Evolutionary conservation across 2,329 filamentous ascomycete genomes (phyloP), one percentile per base, ranked within the genome.

Genomic region (Teratosphaeria viscida): DNA sequence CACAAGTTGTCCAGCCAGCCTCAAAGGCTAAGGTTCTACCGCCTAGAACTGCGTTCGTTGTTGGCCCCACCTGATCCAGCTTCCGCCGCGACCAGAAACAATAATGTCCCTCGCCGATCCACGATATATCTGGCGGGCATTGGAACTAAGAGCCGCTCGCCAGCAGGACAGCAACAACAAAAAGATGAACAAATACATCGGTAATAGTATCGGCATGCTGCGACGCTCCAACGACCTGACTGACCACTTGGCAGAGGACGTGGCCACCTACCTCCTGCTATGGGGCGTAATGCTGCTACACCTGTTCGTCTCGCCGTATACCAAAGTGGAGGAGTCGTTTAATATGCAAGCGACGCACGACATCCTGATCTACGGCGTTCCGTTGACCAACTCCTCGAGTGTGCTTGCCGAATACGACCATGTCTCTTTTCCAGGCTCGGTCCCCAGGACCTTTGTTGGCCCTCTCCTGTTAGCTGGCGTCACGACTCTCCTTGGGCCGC

Each of bases 261-360:
- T 49, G 2, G 43, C 16, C 43, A 49, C 43, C 6, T 49, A 23
- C 49, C 69, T 86, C 49, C 74, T 85, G 56, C 78, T 91, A 60
- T 87, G 89, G 1, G 72, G 79, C 2, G 71, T 73, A 2, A 63
- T 74, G 6, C 57, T 73, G 14, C 35, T 71, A 1, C 72, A 75
- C 59, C 59, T 74, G n/a, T 34, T 64, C 49, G 53, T 23, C 34
- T 62, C 92, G 11, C 94, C 94, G 0, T 92, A 95, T 77, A 96
- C 92, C 60, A 99, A 99, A 74, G 94, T 99, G 61, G 94, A 99
- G 74, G 94, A 99, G 75, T 97, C 92, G 0, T 97, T 99, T 82
- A 96, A 96, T 73, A 85, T 97, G 60, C 94, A 99, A 74, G 94
- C 94, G 5, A 83, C 86, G 2, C 94, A 97, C 74, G 94, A 99